Evolutionary conservation across 345 rosid species (phyloP).

Genomic region (Eucalyptus microcorys): DNA sequence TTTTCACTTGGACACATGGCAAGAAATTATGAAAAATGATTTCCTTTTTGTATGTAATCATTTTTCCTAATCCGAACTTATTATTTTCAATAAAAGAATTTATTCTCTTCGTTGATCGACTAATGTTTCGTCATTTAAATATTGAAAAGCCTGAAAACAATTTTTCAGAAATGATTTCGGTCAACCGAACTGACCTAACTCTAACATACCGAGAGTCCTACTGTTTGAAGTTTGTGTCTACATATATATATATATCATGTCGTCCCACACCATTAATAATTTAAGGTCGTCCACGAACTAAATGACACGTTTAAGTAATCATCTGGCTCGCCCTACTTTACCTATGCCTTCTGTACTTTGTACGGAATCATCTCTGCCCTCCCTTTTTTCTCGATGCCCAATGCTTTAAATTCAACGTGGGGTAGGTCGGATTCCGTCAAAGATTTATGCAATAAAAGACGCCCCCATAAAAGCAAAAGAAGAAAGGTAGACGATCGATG

Average conservation of each 20-base stretch:
- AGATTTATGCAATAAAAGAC: background rate
- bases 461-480: background rate
- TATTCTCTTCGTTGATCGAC: too few relatives aligned
- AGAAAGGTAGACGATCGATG: background rate
- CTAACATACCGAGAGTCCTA: background rate
- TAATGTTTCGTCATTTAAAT: background rate
- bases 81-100: too few relatives aligned
- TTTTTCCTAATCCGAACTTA: background rate
- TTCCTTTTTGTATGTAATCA: background rate
- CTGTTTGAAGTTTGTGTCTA: background rate
- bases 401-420: background rate
- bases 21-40: background rate
- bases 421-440: background rate
- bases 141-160: too few relatives aligned
- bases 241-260: too few relatives aligned
- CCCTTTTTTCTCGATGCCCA: background rate
- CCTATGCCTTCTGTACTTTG: background rate
- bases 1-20: background rate
- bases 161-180: background rate
- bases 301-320: too few relatives aligned
- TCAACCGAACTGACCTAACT: background rate
- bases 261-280: too few relatives aligned
- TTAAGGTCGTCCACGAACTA: too few relatives aligned
- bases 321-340: background rate
- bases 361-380: background rate